phyloP scores from a whole-genome alignment of 78 protist genomes.

The Polysphondylium violaceum region DNA sequence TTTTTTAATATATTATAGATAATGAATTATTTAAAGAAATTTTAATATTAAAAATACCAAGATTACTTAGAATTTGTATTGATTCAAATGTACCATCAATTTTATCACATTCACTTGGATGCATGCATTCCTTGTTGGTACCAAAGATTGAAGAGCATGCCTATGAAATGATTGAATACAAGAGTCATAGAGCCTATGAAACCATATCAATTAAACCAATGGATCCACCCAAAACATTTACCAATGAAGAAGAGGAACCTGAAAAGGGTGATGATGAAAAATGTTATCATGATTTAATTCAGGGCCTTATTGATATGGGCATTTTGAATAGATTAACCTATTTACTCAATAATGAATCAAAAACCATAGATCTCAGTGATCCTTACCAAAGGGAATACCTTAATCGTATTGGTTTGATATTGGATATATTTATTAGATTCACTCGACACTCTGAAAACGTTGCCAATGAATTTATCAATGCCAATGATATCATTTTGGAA shows the following conservation, averaged over 20 bases:
- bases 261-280: conserved; percentile 67
- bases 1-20: too few relatives aligned
- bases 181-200: conserved; percentile 32
- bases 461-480: conserved; percentile 10
- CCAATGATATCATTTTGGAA: neutral
- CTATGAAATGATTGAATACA: conserved; percentile 47
- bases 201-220: conserved; percentile 53
- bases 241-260: conserved; percentile 22
- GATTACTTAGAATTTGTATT: conserved; percentile 39
- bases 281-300: conserved; percentile 35
- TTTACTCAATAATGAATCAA: conserved; percentile 25
- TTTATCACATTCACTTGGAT: conserved; percentile 3
- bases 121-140: conserved; percentile 31
- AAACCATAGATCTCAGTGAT: neutral
- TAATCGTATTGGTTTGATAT: neutral
- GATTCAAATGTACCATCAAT: conserved; percentile 58
- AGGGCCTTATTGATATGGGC: conserved; percentile 63
- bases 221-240: neutral
- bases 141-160: conserved; percentile 46
- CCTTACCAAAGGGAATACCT: conserved; percentile 14
- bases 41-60: conserved; percentile 45
- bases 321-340: conserved; percentile 21
- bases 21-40: conserved; percentile 35
- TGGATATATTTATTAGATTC: conserved; percentile 32
- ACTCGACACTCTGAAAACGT: conserved; percentile 34